These are phyloP conservation scores for Nicotiana otophora DNA, from an alignment of 257 asterid genomes.

Conservation along the genomic window DNA sequence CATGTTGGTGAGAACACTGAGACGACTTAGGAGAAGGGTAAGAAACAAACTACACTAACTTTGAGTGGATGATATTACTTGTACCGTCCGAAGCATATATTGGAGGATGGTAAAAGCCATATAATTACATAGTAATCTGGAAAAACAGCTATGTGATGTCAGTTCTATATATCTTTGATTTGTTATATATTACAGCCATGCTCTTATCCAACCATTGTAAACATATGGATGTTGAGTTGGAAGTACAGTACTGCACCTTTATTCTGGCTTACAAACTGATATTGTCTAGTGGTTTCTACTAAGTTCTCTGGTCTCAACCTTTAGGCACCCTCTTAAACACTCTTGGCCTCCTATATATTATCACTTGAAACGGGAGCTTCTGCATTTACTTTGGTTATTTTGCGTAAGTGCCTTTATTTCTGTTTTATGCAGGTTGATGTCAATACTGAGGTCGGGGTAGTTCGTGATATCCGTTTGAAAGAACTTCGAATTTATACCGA, in stretches of 20 bases:
- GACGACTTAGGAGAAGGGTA: constrained; percentile 90
- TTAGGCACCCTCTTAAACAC: neutral
- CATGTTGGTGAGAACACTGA: constrained; percentile 89
- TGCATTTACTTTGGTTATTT: neutral
- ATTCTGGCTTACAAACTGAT: neutral
- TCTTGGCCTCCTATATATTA: neutral
- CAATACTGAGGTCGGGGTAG: constrained; percentile 98
- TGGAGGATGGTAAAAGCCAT: neutral
- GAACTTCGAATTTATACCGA: constrained; percentile 93
- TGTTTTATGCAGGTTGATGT: constrained; percentile 69
- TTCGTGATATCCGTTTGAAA: constrained; percentile 86
- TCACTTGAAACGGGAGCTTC: neutral
- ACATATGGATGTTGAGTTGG: neutral
- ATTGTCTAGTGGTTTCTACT: neutral
- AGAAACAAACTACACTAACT: constrained; percentile 17
- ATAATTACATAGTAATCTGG: neutral
- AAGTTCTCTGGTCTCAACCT: neutral
- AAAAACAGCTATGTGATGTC: neutral
- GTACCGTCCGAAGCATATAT: neutral
- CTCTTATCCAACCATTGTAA: neutral
- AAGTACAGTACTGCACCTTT: neutral
- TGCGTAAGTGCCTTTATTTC: neutral
- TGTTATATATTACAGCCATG: neutral
- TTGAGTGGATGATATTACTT: neutral
- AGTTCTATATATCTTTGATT: constrained; percentile 7